These are phyloP conservation scores for Coemansia sp. DNA, from an alignment of 192 early-diverging fungal species.

Conservation along the genomic window DNA sequence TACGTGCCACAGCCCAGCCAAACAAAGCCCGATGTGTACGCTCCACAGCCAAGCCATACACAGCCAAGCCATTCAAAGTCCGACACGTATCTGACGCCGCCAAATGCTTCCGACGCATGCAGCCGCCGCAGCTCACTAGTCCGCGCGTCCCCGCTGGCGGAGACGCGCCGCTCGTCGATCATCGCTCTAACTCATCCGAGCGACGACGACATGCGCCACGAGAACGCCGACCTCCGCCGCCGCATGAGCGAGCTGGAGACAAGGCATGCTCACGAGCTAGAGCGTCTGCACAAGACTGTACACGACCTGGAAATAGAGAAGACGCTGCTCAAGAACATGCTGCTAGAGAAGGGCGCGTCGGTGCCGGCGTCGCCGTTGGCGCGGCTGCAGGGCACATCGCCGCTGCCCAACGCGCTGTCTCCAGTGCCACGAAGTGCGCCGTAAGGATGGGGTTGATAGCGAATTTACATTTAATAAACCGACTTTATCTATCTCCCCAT, in stretches of 20 bases:
- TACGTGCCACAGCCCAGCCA: background rate
- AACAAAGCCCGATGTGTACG: background rate
- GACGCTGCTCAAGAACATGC: constrained; percentile 45
- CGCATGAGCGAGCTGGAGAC: constrained; percentile 47
- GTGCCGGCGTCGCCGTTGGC: constrained; percentile 13
- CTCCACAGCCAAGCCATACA: background rate
- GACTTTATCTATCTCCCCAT: background rate
- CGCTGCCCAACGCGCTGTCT: background rate
- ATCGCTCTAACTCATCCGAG: constrained; percentile 51
- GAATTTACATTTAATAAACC: background rate
- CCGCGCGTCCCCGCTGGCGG: constrained; percentile 4
- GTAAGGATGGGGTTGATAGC: background rate
- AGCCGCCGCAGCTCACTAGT: constrained; percentile 22
- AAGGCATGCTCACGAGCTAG: constrained; percentile 30
- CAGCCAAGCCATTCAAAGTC: background rate
- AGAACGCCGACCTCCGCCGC: constrained; percentile 44
- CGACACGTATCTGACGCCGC: background rate
- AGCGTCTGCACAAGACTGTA: constrained; percentile 23
- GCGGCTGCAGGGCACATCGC: background rate
- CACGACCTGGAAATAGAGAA: constrained; percentile 50
- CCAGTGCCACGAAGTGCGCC: constrained; percentile 5
- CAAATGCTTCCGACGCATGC: background rate
- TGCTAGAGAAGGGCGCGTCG: constrained; percentile 25
- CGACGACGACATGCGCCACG: constrained; percentile 34
- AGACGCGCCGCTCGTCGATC: constrained; percentile 44